phyloP scores from a whole-genome alignment of 345 rosid species.

The Lagerstroemia speciosa region DNA sequence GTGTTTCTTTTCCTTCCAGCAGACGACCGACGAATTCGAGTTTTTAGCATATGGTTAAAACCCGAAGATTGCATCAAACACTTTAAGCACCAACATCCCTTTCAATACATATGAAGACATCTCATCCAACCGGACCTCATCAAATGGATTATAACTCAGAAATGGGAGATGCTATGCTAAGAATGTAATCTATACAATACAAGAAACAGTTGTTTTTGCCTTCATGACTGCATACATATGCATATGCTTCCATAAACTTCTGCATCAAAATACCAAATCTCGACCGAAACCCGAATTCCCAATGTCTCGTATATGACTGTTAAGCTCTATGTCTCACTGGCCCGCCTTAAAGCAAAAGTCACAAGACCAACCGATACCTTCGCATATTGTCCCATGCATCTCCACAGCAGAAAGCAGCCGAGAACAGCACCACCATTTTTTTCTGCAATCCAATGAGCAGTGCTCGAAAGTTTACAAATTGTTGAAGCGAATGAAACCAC shows the following conservation, averaged over 20 bases:
- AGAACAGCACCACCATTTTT: slow-evolving; percentile 65
- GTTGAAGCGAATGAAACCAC: background rate
- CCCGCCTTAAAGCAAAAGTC: background rate
- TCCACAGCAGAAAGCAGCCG: background rate
- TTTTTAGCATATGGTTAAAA: background rate
- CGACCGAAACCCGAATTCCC: background rate
- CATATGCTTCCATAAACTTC: too few species aligned
- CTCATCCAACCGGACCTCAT: background rate
- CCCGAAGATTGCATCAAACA: background rate
- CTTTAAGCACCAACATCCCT: background rate
- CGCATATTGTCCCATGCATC: too few species aligned
- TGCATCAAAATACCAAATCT: background rate
- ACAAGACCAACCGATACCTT: background rate
- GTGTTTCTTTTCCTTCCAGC: background rate
- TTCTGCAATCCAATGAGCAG: slow-evolving; percentile 31
- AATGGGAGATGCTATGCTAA: background rate
- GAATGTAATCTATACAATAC: background rate
- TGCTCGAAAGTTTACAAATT: background rate
- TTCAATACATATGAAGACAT: background rate
- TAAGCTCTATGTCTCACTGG: background rate
- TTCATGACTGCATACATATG: too few species aligned
- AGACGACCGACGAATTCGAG: background rate
- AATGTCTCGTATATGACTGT: too few species aligned
- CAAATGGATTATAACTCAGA: background rate
- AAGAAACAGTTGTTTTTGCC: too few species aligned